A percentile compares a stretch with the other conserved stretches of the same genome.
Evolutionary conservation across 306 rosid species (phyloP).

Genomic region (Purshia tridentata): DNA sequence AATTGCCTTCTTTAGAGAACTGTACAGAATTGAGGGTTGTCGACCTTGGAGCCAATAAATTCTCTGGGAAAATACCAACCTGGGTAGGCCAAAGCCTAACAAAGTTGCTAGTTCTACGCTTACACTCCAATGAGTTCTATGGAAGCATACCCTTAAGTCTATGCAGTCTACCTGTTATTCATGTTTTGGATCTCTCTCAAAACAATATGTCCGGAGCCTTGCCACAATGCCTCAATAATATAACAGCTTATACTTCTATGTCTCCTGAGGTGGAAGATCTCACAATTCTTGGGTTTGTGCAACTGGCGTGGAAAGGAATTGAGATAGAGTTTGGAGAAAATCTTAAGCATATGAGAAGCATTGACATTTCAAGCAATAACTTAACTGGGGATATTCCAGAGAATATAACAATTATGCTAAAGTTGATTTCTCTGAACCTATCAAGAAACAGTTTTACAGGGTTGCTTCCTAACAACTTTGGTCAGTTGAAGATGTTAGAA

Average conservation of each 20-base stretch:
- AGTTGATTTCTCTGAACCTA: slow-evolving; percentile 18
- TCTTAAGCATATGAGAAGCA: slow-evolving; percentile 8
- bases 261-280: not conserved
- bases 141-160: slow-evolving; percentile 15
- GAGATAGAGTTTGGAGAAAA: not conserved
- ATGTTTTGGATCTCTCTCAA: slow-evolving; percentile 17
- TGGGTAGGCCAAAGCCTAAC: slow-evolving; percentile 22
- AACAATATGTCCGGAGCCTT: slow-evolving; percentile 3
- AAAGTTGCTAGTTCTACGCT: not conserved
- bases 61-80: slow-evolving; percentile 21
- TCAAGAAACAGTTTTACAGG: slow-evolving; percentile 27
- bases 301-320: slow-evolving; percentile 28
- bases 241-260: slow-evolving; percentile 25
- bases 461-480: slow-evolving; percentile 10
- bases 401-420: slow-evolving; percentile 2
- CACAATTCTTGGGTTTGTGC: not conserved
- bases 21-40: slow-evolving; percentile 20
- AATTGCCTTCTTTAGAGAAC: slow-evolving; percentile 23
- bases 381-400: slow-evolving; percentile 26
- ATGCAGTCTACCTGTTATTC: slow-evolving; percentile 2
- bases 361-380: slow-evolving; percentile 36
- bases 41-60: slow-evolving; percentile 20
- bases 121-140: slow-evolving; percentile 9
- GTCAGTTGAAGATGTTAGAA: slow-evolving; percentile 17
- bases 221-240: slow-evolving; percentile 11